These are phyloP conservation scores for Microcera coccophila DNA, from an alignment of 2,329 filamentous ascomycete species.

Conservation along the genomic window DNA sequence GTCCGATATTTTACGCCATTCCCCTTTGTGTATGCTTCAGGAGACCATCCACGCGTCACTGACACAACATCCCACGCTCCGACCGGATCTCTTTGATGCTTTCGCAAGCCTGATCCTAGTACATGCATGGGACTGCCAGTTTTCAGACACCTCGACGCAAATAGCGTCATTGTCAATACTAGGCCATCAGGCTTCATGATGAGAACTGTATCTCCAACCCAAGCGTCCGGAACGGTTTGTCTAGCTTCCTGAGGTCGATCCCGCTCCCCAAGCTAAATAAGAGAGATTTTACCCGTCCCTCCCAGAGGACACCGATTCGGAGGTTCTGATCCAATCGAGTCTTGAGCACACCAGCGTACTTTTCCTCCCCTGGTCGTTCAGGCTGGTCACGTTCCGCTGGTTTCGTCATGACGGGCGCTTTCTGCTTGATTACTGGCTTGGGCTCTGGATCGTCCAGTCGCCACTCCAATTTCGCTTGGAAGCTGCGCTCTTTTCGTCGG, in stretches of 20 bases:
- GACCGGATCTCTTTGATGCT: conserved; percentile 6
- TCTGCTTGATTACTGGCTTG: conserved; percentile 7
- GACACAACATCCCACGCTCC: neutral
- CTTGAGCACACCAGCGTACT: conserved; percentile 83
- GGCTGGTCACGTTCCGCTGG: conserved; percentile 17
- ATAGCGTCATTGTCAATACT: conserved; percentile 1
- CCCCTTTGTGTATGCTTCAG: too few species aligned
- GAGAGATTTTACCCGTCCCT: conserved; percentile 86
- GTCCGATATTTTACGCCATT: too few species aligned
- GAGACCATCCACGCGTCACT: too few species aligned
- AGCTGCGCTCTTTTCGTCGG: conserved; percentile 40
- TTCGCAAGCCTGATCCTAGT: conserved; percentile 9
- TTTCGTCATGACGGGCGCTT: conserved; percentile 9
- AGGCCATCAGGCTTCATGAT: conserved; percentile 49
- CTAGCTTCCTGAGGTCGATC: conserved; percentile 71
- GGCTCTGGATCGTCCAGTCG: conserved; percentile 40
- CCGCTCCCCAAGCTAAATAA: conserved; percentile 87
- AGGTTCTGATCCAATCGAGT: conserved; percentile 84
- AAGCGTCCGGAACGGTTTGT: conserved; percentile 72
- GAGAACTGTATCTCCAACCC: conserved; percentile 81
- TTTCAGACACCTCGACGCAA: conserved; percentile 4
- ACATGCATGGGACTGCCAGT: neutral
- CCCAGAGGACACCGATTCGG: conserved; percentile 84
- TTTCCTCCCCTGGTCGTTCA: conserved; percentile 47
- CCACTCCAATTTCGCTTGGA: conserved; percentile 53